Conservation (phyloP, 352 stramenopile species). For the Globisporangium abappressorium region DNA sequence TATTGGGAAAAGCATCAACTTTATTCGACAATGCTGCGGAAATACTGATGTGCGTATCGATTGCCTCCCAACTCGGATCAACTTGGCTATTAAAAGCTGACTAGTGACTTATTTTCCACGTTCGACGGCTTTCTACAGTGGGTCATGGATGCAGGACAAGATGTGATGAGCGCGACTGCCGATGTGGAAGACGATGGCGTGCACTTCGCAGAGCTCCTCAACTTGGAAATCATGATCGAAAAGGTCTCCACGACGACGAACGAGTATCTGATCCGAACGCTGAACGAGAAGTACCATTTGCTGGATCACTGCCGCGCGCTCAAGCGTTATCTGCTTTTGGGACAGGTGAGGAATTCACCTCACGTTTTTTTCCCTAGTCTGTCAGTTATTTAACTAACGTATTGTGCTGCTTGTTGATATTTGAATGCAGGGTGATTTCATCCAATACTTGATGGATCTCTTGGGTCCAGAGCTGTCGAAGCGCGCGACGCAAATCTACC, state of each 20-base stretch:
- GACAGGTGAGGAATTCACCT: constrained; percentile 65
- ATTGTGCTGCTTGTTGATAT: neutral
- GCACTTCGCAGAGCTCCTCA: constrained; percentile 69
- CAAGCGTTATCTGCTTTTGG: constrained; percentile 98
- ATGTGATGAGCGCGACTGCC: constrained; percentile 38
- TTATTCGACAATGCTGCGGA: constrained; percentile 94
- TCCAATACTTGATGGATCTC: constrained; percentile 95
- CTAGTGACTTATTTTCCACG: neutral
- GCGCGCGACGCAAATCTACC: constrained; percentile 89
- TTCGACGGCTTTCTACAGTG: constrained; percentile 31
- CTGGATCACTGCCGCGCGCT: constrained; percentile 94
- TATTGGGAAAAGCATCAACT: constrained; percentile 99
- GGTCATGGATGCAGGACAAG: constrained; percentile 64
- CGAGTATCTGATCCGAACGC: constrained; percentile 88
- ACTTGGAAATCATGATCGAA: constrained; percentile 75
- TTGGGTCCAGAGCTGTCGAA: constrained; percentile 90
- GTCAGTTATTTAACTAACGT: neutral
- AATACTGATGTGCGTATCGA: constrained; percentile 75
- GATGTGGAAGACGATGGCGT: constrained; percentile 55
- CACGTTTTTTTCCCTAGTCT: neutral
- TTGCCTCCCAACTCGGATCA: neutral
- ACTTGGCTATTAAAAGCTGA: neutral
- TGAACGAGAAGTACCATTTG: constrained; percentile 93
- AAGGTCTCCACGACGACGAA: constrained; percentile 82
- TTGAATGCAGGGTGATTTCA: constrained; percentile 92